Evolutionary conservation across 202 grass and related monocot species (phyloP).

Genomic region (Sporobolus alterniflorus): DNA sequence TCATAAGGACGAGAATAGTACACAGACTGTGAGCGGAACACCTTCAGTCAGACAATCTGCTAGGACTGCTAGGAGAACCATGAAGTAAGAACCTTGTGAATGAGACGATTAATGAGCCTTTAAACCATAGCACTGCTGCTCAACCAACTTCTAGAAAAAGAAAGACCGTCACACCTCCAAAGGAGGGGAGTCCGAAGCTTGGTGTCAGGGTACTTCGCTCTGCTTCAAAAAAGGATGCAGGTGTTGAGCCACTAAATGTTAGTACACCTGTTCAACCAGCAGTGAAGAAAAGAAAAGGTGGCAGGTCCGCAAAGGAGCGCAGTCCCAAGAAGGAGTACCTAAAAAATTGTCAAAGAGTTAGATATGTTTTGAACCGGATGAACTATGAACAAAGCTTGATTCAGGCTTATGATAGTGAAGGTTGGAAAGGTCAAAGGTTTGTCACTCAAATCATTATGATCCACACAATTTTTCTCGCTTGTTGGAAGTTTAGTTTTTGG

Average conservation of each 20-base stretch:
- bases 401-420: conserved; percentile 89
- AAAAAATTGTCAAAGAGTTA: conserved; percentile 67
- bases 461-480: background rate
- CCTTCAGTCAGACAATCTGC: conserved; percentile 75
- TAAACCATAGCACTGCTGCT: conserved; percentile 15
- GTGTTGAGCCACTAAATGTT: background rate
- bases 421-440: conserved; percentile 99
- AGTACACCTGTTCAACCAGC: conserved; percentile 18
- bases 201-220: conserved; percentile 30
- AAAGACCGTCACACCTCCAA: conserved; percentile 46
- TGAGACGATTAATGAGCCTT: conserved; percentile 22
- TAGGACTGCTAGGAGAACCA: conserved; percentile 68
- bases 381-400: conserved; percentile 96
- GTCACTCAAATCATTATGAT: conserved; percentile 21
- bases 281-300: conserved; percentile 16
- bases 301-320: conserved; percentile 32
- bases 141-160: conserved; percentile 47
- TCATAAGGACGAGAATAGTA: conserved; percentile 40
- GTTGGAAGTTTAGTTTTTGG: background rate
- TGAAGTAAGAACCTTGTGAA: conserved; percentile 54
- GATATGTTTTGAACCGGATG: conserved; percentile 87
- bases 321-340: conserved; percentile 53
- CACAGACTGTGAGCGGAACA: conserved; percentile 36
- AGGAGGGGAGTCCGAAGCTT: conserved; percentile 23
- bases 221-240: conserved; percentile 8